Conservation (phyloP, 495 filamentous ascomycete genomes). For the Penicillium coffeae region DNA sequence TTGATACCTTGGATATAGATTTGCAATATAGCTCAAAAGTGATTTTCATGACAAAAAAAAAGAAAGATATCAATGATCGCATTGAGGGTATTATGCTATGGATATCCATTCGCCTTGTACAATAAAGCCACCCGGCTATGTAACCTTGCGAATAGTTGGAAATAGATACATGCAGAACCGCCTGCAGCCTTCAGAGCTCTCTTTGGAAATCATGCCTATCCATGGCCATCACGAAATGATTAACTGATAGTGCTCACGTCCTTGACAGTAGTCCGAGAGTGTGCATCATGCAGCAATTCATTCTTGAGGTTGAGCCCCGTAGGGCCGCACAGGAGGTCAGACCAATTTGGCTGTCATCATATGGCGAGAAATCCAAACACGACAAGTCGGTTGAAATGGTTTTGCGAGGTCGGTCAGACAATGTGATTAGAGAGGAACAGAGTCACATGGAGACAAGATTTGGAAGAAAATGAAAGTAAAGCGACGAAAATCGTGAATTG, state of each 20-base stretch:
- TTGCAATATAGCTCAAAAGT: slow-evolving; percentile 5
- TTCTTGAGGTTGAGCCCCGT: slow-evolving; percentile 1
- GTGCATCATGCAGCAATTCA: slow-evolving; percentile 23
- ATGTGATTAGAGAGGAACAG: background rate
- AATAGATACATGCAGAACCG: too few species aligned
- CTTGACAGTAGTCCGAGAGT: slow-evolving; percentile 17
- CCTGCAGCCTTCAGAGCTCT: slow-evolving; percentile 43
- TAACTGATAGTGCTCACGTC: slow-evolving; percentile 32
- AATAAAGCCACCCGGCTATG: background rate
- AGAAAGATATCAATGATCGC: background rate
- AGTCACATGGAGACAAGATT: background rate
- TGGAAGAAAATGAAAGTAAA: background rate
- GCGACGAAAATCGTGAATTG: too few species aligned
- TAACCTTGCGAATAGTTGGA: background rate
- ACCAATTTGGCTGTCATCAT: slow-evolving; percentile 34
- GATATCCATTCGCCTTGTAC: too few species aligned
- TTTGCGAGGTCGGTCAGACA: too few species aligned
- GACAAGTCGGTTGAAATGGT: too few species aligned
- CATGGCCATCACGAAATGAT: slow-evolving; percentile 1
- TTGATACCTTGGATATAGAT: slow-evolving; percentile 28
- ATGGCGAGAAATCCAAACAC: too few species aligned
- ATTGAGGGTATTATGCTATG: background rate
- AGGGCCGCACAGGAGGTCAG: slow-evolving; percentile 12
- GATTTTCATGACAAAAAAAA: slow-evolving; percentile 1
- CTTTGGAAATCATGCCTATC: slow-evolving; percentile 41